Evolutionary conservation across 352 stramenopile species (phyloP), one percentile per base, ranked within the genome.

Genomic region (Pythium rhizo-oryzae): DNA sequence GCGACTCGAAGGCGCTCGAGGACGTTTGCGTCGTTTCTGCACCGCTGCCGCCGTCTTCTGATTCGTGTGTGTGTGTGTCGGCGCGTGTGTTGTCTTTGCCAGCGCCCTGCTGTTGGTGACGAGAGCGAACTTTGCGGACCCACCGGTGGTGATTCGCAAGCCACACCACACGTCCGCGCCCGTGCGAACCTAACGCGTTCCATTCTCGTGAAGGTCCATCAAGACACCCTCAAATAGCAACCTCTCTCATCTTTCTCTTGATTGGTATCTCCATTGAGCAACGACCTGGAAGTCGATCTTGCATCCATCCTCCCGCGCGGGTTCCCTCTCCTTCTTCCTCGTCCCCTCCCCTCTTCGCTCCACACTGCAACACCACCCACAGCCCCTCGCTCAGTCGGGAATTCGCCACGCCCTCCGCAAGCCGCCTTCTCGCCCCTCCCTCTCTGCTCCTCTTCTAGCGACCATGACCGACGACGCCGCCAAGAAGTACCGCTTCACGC

Each of bases 401-500:
- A 74, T 66, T 74, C 60, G 41, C 60, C 49, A 41, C 61, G 24
- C 43, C 21, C 24, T 43, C 57, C 51, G 25, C 58, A 65, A 69
- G 61, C 37, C 24, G 24, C 25, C 23, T 51, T 28, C 4, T 51
- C 47, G 5, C 18, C 18, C 33, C 6, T 33, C 23, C 9, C 11
- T 28, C 23, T 18, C 56, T 23, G 18, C 35, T 33, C 28, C 6
- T 33, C 6, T 6, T 33, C 28, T 33, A 33, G 28, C 28, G 28
- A 52, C 6, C 28, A 54, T 43, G 24, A 66, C 43, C 11, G 37
- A 41, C 49, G 52, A 46, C 18, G 67, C 60, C 16, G 28, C 61
- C 63, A 92, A 89, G 75, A 91, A 79, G 55, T 93, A 91, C 60
- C 85, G 85, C 65, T 93, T 90, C 65, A 89, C 81, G 43, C 81